These are phyloP conservation scores for Rhytidiadelphus loreus DNA, from an alignment of 225 moss, liverwort and hornwort genomes.

Conservation along the genomic window DNA sequence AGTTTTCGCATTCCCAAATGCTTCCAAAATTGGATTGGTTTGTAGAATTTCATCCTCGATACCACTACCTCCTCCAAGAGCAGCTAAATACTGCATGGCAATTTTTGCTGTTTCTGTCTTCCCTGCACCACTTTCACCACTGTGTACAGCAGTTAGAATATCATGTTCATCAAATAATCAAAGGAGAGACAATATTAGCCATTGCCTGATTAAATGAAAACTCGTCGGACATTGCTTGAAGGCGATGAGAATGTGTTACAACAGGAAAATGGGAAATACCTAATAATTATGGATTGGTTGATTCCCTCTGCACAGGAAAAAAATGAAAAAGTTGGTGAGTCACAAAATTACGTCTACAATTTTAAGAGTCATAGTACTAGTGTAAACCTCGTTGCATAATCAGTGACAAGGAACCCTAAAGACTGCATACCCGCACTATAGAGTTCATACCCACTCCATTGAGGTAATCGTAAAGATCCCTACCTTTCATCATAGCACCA, in stretches of 20 bases:
- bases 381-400: background rate
- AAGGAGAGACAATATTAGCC: background rate
- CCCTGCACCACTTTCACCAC: conserved; percentile 99
- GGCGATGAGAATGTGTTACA: background rate
- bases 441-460: background rate
- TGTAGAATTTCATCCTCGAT: conserved; percentile 94
- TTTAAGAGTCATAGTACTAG: background rate
- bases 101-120: conserved; percentile 99
- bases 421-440: background rate
- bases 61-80: conserved; percentile 90
- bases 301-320: conserved; percentile 64
- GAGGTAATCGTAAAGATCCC: background rate
- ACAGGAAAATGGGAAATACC: conserved; percentile 30
- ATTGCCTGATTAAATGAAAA: background rate
- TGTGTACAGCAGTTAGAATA: conserved; percentile 9
- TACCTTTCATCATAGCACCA: conserved; percentile 87
- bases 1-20: conserved; percentile 98
- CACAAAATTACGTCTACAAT: background rate
- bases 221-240: background rate
- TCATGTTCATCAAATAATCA: background rate
- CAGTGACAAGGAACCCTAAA: background rate
- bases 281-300: conserved; percentile 97
- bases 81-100: conserved; percentile 96
- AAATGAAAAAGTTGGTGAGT: background rate
- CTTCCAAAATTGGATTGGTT: conserved; percentile 97